Percentiles rank a stretch among this genome's conserved stretches.
phyloP scores from a whole-genome alignment of 768 basidiomycete species.

The Paxillus ammoniavirescens region DNA sequence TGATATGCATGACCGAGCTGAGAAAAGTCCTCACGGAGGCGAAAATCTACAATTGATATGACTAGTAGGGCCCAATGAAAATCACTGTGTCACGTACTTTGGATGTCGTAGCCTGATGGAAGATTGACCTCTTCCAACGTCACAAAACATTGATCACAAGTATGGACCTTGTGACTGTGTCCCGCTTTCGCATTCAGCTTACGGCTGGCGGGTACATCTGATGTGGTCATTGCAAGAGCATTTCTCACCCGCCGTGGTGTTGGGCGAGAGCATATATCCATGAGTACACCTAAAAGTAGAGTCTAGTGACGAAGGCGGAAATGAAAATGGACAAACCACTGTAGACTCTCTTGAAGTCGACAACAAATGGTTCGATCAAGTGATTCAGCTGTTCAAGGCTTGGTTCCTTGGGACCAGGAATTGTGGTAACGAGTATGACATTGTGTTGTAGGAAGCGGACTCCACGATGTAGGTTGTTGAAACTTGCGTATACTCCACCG shows the following conservation, averaged over 20 bases:
- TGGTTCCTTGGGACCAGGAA: conserved; percentile 37
- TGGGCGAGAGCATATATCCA: neutral
- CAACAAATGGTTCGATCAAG: conserved; percentile 30
- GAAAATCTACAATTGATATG: conserved; percentile 8
- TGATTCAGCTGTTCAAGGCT: conserved; percentile 30
- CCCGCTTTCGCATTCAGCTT: conserved; percentile 24
- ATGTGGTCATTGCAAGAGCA: neutral
- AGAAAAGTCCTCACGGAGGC: too few species aligned
- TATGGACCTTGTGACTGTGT: conserved; percentile 24
- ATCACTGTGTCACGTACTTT: neutral
- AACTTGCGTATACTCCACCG: neutral
- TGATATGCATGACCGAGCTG: too few species aligned
- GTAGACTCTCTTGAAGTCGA: conserved; percentile 23
- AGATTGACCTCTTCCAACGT: conserved; percentile 20
- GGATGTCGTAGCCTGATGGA: conserved; percentile 8
- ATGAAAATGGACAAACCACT: neutral
- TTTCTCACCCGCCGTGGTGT: too few species aligned
- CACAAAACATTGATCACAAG: conserved; percentile 25
- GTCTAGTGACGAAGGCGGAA: neutral
- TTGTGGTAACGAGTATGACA: conserved; percentile 34
- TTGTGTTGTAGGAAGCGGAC: conserved; percentile 34
- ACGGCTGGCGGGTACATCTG: neutral
- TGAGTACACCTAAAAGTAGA: conserved; percentile 14
- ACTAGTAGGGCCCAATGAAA: neutral
- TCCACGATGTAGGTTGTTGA: conserved; percentile 33